These are phyloP conservation scores for Ajuga reptans DNA, from an alignment of 305 asterid species.

Conservation along the genomic window DNA sequence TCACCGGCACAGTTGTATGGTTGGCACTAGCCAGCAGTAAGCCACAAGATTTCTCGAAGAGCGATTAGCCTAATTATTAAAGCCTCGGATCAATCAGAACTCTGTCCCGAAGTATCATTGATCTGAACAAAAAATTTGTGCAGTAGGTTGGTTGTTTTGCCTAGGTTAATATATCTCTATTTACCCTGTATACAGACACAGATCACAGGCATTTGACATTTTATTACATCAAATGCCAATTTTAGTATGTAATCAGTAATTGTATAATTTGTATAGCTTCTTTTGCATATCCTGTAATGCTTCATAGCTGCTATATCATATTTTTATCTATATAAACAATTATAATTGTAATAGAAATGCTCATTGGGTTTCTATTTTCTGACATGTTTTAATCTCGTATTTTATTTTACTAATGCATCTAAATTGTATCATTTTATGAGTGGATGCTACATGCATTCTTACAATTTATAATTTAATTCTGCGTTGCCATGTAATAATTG, in stretches of 20 bases:
- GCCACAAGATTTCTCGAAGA: slow-evolving; percentile 64
- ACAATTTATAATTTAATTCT: too few species aligned
- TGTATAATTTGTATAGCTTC: slow-evolving; percentile 27
- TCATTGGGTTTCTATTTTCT: too few species aligned
- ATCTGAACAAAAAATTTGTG: slow-evolving; percentile 41
- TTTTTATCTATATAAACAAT: too few species aligned
- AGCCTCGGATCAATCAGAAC: slow-evolving; percentile 10
- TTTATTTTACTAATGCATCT: neutral
- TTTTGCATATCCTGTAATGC: neutral
- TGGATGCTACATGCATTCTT: neutral
- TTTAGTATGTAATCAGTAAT: slow-evolving; percentile 1
- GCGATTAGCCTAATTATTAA: slow-evolving; percentile 31
- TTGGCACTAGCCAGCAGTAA: slow-evolving; percentile 84
- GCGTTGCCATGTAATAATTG: neutral
- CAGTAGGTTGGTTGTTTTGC: slow-evolving; percentile 21
- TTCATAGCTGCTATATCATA: neutral
- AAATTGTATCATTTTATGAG: neutral
- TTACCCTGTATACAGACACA: slow-evolving; percentile 14
- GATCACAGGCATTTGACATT: slow-evolving; percentile 23
- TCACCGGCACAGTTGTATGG: slow-evolving; percentile 88
- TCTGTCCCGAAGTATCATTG: slow-evolving; percentile 22
- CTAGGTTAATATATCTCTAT: slow-evolving; percentile 7
- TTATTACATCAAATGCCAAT: neutral
- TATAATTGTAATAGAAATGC: neutral
- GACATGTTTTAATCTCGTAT: too few species aligned